phyloP scores from a whole-genome alignment of 495 filamentous ascomycete species.

The Terfezia claveryi region DNA sequence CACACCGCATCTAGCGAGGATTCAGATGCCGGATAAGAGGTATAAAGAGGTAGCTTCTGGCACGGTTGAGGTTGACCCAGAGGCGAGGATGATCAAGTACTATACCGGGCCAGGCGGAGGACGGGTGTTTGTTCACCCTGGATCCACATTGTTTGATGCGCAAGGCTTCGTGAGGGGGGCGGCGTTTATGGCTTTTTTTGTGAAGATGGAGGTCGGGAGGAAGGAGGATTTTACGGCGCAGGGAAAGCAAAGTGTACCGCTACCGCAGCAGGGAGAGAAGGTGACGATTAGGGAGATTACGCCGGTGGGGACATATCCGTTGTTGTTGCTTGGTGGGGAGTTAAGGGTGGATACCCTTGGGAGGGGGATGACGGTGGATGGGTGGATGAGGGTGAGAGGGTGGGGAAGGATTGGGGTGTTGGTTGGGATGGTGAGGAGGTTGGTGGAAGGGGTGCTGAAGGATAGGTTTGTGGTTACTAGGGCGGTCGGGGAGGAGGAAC shows the following conservation, averaged over 20 bases:
- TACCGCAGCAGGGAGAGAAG: constrained; percentile 1
- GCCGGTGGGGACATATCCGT: constrained; percentile 67
- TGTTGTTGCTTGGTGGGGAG: constrained; percentile 73
- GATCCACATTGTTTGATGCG: constrained; percentile 61
- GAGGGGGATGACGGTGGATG: constrained; percentile 73
- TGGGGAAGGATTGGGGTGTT: constrained; percentile 92
- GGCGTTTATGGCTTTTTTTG: constrained; percentile 64
- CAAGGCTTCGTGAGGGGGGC: constrained; percentile 47
- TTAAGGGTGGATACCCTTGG: constrained; percentile 74
- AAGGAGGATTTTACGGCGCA: background rate
- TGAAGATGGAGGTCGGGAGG: constrained; percentile 49
- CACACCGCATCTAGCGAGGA: constrained; percentile 72
- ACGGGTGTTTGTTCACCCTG: constrained; percentile 79
- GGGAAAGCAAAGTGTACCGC: background rate
- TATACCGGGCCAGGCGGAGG: constrained; percentile 58
- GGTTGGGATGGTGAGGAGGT: constrained; percentile 55
- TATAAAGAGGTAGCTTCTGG: constrained; percentile 67
- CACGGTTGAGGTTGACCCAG: constrained; percentile 77
- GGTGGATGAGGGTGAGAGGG: constrained; percentile 71
- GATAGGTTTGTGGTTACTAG: constrained; percentile 37
- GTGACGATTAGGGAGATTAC: constrained; percentile 13
- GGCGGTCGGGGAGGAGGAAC: constrained; percentile 23
- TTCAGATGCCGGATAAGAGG: constrained; percentile 85
- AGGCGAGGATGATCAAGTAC: constrained; percentile 77
- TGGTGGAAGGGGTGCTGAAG: constrained; percentile 68